Conservation (phyloP, 768 basidiomycete species). For the Sarcodon aspratus region DNA sequence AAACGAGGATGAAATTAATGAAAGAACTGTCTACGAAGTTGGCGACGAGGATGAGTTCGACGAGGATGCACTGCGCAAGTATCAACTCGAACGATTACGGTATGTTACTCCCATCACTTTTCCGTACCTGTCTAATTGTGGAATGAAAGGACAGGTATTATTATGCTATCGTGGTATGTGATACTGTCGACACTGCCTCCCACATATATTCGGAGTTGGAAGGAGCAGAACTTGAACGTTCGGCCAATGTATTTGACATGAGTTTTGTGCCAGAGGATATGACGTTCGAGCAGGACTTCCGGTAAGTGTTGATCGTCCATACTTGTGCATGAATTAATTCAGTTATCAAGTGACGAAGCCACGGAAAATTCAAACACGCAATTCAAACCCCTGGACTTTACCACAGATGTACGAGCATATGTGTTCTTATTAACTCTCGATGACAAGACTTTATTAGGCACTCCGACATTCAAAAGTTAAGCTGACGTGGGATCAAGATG, state of each 20-base stretch:
- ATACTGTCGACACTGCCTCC: constrained; percentile 61
- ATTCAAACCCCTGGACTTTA: constrained; percentile 79
- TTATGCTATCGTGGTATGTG: constrained; percentile 89
- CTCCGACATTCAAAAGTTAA: constrained; percentile 97
- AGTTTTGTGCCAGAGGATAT: constrained; percentile 90
- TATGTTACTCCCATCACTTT: constrained; percentile 23
- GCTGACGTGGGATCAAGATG: constrained; percentile 97
- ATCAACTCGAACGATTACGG: constrained; percentile 90
- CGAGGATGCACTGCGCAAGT: constrained; percentile 77
- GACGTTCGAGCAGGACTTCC: constrained; percentile 67
- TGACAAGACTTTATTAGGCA: constrained; percentile 38
- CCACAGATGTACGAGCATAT: constrained; percentile 65
- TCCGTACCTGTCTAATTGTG: background rate
- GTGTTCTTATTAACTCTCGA: background rate
- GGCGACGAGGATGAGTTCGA: constrained; percentile 66
- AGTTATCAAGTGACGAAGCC: constrained; percentile 64
- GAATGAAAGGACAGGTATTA: constrained; percentile 54
- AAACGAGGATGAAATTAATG: constrained; percentile 49
- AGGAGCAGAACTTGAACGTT: constrained; percentile 91
- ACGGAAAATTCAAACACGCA: constrained; percentile 44
- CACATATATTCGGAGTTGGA: constrained; percentile 82
- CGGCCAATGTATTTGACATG: constrained; percentile 91
- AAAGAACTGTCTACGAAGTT: constrained; percentile 51
- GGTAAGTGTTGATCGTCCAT: constrained; percentile 29
- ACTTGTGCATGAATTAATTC: constrained; percentile 1